phyloP scores from a whole-genome alignment of 2,329 filamentous ascomycete genomes.

The Dactylella cylindrospora region DNA sequence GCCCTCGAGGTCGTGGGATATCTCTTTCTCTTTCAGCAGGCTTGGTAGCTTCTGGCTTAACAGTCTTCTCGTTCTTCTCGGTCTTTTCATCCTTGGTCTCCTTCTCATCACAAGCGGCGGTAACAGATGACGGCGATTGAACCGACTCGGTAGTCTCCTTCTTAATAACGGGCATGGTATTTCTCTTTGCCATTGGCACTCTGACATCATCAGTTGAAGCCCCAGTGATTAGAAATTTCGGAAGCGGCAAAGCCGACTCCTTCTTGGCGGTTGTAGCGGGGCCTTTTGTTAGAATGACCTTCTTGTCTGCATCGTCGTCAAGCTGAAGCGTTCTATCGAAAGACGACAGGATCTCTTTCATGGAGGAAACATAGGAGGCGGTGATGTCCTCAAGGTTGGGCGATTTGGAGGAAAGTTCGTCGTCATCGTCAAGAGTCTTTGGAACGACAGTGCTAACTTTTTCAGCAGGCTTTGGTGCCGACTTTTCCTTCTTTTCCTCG shows the following conservation, averaged over 20 bases:
- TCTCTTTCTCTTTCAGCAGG: conserved; percentile 5
- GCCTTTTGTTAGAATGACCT: conserved; percentile 25
- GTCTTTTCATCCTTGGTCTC: conserved; percentile 18
- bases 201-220: conserved; percentile 24
- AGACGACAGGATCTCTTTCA: conserved; percentile 42
- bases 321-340: conserved; percentile 40
- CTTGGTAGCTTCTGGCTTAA: conserved; percentile 12
- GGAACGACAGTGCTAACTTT: conserved; percentile 14
- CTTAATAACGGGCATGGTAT: conserved; percentile 23
- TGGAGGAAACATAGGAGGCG: conserved; percentile 42
- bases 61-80: conserved; percentile 34
- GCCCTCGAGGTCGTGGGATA: conserved; percentile 14
- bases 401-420: conserved; percentile 31
- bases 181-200: conserved; percentile 23
- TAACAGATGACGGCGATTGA: conserved; percentile 34
- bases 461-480: conserved; percentile 4
- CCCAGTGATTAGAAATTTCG: conserved; percentile 36
- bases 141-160: conserved; percentile 32
- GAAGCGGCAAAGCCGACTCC: conserved; percentile 39
- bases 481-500: conserved; percentile 9
- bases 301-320: conserved; percentile 34
- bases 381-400: conserved; percentile 32
- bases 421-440: conserved; percentile 39
- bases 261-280: conserved; percentile 23
- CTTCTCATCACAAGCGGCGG: conserved; percentile 31